A percentile compares a stretch with the other conserved stretches of the same genome.
These are phyloP conservation scores for Alternaria sp. DNA, from an alignment of 2,329 filamentous ascomycete genomes.

Conservation along the genomic window DNA sequence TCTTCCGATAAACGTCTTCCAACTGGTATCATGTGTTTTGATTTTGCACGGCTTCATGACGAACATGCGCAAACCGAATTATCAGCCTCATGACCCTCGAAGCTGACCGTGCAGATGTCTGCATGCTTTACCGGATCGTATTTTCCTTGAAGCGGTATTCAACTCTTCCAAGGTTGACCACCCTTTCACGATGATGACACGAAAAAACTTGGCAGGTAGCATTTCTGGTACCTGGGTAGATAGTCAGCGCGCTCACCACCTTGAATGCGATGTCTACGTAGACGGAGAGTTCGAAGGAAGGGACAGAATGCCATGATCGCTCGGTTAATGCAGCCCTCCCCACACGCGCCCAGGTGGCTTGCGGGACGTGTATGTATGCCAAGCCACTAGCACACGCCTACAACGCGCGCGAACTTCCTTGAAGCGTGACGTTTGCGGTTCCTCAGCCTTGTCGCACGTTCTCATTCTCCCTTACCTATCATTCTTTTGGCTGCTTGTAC, in stretches of 20 bases:
- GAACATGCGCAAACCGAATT: background rate
- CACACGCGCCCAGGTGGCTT: slow-evolving; percentile 8
- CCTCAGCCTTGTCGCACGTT: slow-evolving; percentile 3
- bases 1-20: background rate
- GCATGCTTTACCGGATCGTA: background rate
- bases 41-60: background rate
- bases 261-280: background rate
- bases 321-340: slow-evolving; percentile 13
- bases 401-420: slow-evolving; percentile 14
- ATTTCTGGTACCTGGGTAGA: background rate
- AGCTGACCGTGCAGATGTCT: background rate
- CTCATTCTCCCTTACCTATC: background rate
- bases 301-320: background rate
- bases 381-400: slow-evolving; percentile 10
- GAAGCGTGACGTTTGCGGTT: slow-evolving; percentile 17
- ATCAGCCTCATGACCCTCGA: background rate
- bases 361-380: slow-evolving; percentile 9
- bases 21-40: background rate
- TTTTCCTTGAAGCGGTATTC: background rate
- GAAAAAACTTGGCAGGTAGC: background rate
- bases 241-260: background rate
- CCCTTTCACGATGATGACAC: background rate
- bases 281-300: background rate
- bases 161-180: background rate
- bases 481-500: background rate